A percentile compares a stretch with the other conserved stretches of the same genome.
Evolutionary conservation across 441 rosid species (phyloP).

Genomic region (Pelargonium fulgidum): DNA sequence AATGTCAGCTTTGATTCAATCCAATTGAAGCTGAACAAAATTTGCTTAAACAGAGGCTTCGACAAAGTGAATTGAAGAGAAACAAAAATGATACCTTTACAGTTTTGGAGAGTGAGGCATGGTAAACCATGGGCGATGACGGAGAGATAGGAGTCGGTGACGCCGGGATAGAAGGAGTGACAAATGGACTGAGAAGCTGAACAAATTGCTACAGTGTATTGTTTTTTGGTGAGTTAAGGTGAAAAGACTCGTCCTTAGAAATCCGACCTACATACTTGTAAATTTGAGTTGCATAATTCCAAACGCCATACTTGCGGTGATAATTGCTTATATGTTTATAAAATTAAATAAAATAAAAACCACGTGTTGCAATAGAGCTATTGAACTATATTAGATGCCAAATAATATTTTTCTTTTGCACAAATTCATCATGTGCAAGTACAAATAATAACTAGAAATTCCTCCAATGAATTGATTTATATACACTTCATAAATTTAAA

Average conservation of each 20-base stretch:
- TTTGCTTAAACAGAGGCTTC: neutral
- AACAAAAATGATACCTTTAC: constrained; percentile 50
- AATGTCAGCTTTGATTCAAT: neutral
- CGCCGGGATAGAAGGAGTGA: constrained; percentile 84
- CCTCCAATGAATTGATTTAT: constrained; percentile 18
- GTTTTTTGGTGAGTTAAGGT: too few relatives aligned
- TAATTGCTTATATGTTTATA: too few relatives aligned
- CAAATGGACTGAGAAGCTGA: constrained; percentile 86
- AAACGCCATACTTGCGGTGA: too few relatives aligned
- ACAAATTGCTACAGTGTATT: too few relatives aligned
- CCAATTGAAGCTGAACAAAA: neutral
- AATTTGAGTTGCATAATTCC: too few relatives aligned
- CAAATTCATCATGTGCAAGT: too few relatives aligned
- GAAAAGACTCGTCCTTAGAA: too few relatives aligned
- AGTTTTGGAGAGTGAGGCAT: constrained; percentile 51
- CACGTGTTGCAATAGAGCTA: too few relatives aligned
- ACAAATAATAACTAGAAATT: neutral
- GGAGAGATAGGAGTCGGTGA: constrained; percentile 76
- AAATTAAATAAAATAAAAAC: too few relatives aligned
- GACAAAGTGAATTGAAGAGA: neutral
- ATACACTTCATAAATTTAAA: constrained; percentile 2
- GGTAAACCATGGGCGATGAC: constrained; percentile 65
- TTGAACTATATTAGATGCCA: too few relatives aligned
- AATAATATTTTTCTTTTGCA: too few relatives aligned
- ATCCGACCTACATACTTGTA: too few relatives aligned